Conservation (phyloP, 306 rosid species). For the Trichosanthes cucumerina region DNA sequence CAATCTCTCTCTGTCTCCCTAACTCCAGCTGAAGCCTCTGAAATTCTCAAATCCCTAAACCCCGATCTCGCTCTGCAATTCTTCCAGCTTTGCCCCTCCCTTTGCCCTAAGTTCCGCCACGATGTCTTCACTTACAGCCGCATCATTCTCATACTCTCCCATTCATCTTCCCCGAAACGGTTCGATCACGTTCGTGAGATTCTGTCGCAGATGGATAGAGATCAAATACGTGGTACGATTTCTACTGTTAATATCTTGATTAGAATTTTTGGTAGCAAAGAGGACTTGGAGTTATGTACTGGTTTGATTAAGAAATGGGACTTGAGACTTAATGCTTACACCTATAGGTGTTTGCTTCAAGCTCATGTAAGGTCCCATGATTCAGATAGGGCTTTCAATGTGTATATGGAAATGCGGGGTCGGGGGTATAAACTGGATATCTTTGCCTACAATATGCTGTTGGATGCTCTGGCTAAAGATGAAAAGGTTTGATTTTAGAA, state of each 20-base stretch:
- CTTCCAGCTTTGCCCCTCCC: conserved; percentile 69
- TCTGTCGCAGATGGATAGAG: conserved; percentile 47
- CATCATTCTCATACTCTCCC: conserved; percentile 72
- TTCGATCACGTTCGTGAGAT: conserved; percentile 39
- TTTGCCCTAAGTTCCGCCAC: conserved; percentile 51
- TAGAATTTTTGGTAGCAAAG: conserved; percentile 42
- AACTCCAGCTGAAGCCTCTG: conserved; percentile 69
- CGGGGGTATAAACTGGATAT: conserved; percentile 56
- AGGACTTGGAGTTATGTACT: conserved; percentile 40
- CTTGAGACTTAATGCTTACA: conserved; percentile 53
- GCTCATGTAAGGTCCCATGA: conserved; percentile 59
- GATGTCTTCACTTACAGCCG: conserved; percentile 72
- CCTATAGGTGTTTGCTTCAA: conserved; percentile 84
- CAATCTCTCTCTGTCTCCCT: conserved; percentile 52
- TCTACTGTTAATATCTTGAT: conserved; percentile 74
- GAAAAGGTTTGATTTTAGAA: conserved; percentile 33
- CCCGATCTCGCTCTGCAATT: conserved; percentile 60
- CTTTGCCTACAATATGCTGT: conserved; percentile 66
- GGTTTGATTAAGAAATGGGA: conserved; percentile 70
- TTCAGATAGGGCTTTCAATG: conserved; percentile 34
- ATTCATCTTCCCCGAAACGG: conserved; percentile 41
- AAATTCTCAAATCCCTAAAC: conserved; percentile 63
- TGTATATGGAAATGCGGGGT: conserved; percentile 42
- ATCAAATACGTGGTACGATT: conserved; percentile 44
- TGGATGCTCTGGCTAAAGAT: conserved; percentile 72